These are phyloP conservation scores for Agrocybe praecox DNA, from an alignment of 768 basidiomycete species.

Conservation along the genomic window DNA sequence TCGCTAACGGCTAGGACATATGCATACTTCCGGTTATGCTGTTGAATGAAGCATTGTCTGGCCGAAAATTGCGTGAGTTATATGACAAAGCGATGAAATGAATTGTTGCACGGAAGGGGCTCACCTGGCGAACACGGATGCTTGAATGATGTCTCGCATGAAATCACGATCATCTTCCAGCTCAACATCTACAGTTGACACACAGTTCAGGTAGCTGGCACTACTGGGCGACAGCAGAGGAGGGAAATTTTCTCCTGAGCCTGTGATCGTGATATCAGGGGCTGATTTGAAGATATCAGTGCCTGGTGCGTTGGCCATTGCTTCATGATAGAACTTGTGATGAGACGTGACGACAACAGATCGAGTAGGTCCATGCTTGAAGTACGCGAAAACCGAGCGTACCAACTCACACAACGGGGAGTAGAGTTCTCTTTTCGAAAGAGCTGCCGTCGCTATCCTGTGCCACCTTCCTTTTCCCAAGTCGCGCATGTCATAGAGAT, in stretches of 20 bases:
- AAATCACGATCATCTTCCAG: not conserved
- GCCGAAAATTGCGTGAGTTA: not conserved
- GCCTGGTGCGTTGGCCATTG: not conserved
- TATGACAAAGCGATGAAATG: too few species aligned
- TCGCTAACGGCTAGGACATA: conserved; percentile 16
- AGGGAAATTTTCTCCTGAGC: not conserved
- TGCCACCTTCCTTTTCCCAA: not conserved
- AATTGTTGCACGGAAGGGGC: too few species aligned
- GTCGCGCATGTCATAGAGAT: not conserved
- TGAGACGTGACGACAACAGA: not conserved
- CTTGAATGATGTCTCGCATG: conserved; percentile 1
- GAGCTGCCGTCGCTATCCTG: not conserved
- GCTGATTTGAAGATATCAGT: not conserved
- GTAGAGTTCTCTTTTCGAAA: not conserved
- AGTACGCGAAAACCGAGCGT: not conserved
- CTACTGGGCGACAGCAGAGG: not conserved
- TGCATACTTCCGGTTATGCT: conserved; percentile 20
- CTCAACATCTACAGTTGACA: conserved; percentile 3
- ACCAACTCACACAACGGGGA: not conserved
- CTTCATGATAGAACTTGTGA: not conserved
- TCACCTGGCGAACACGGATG: conserved; percentile 16
- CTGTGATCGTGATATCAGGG: conserved; percentile 6
- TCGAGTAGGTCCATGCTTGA: not conserved
- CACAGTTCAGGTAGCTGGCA: not conserved
- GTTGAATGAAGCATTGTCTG: conserved; percentile 22